Evolutionary conservation across 257 asterid species (phyloP), one percentile per base, ranked within the genome.

Genomic region (Solanum chiquidenum): DNA sequence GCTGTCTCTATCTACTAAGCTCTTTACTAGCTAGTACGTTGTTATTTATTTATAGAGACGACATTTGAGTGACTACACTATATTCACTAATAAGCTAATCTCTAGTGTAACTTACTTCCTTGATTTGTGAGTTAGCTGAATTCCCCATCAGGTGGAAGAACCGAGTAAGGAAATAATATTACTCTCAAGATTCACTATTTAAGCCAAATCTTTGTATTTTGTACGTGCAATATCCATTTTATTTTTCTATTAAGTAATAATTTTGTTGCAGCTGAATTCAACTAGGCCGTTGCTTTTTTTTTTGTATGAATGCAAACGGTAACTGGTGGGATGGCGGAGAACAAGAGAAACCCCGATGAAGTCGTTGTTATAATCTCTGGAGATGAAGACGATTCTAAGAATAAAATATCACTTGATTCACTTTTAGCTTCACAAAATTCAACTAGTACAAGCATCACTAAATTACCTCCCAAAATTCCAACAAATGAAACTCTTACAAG

Each of bases 381-480:
- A 83, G 94, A 93, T 52, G 95, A 86, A 27, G 91, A 90, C 11
- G 91, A 90, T 90, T 42, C 60, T n/a, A 42, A 77, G 52, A 77
- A 52, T 76, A 52, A 18, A 55, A 55, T 62, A 62, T 62, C 96
- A 0, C 83, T 74, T 52, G 94, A 92, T 89, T 90, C 92, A 23
- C 84, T 89, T 60, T 87, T 33, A 27, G 80, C 86, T 87, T 85
- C 91, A 60, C 95, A 88, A 37, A 93, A 87, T 55, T 62, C 68
- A 11, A 89, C 94, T 12, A 93, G 91, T 87, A 92, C 94, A 20
- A 93, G 93, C 90, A 91, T 94, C 75, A 91, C 88, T 71, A 95
- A 83, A 92, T 49, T 49, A 49, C 98, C 97, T 83, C 98, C 96
- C 62, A 95, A 87, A 90, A 66, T 89, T 88, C 99, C 99, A 71